Percentiles rank a stretch among this genome's conserved stretches.
Conservation (phyloP, 768 basidiomycete species). For the Kwoniella newhampshirensis region DNA sequence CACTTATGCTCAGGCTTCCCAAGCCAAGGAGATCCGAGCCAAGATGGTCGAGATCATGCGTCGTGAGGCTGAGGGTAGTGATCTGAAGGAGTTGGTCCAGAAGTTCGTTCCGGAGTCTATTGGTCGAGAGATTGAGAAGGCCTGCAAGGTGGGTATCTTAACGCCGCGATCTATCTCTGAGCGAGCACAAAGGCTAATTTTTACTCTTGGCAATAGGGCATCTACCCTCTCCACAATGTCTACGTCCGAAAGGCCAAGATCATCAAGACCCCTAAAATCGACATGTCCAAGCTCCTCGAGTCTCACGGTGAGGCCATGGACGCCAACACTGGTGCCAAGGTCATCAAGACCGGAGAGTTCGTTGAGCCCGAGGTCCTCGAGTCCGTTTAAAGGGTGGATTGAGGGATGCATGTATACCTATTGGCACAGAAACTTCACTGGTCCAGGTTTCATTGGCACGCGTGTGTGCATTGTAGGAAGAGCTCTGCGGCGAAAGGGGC, state of each 20-base stretch:
- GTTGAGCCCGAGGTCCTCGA: constrained; percentile 95
- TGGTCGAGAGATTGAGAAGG: constrained; percentile 99
- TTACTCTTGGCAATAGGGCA: constrained; percentile 48
- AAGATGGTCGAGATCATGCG: constrained; percentile 89
- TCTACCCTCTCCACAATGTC: constrained; percentile 99
- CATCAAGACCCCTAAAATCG: constrained; percentile 95
- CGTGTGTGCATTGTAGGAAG: no score
- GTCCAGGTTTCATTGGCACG: background rate
- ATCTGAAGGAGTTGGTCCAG: constrained; percentile 85
- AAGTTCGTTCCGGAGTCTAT: constrained; percentile 99
- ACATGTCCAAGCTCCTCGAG: constrained; percentile 91
- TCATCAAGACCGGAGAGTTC: constrained; percentile 77
- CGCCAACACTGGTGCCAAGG: constrained; percentile 83
- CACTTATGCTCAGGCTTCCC: constrained; percentile 92
- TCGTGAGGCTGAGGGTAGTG: constrained; percentile 88
- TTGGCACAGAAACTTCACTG: constrained; percentile 9
- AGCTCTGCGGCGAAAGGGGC: no score
- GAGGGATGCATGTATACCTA: constrained; percentile 36
- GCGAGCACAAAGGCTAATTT: background rate
- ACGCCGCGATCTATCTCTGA: background rate
- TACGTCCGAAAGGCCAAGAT: constrained; percentile 99
- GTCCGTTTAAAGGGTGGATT: constrained; percentile 65
- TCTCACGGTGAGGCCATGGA: constrained; percentile 93
- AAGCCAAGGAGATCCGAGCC: constrained; percentile 94
- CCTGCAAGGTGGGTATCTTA: constrained; percentile 57